These are phyloP conservation scores for Epichloe brachyelytri DNA, from an alignment of 2,329 filamentous ascomycete genomes.

Conservation along the genomic window DNA sequence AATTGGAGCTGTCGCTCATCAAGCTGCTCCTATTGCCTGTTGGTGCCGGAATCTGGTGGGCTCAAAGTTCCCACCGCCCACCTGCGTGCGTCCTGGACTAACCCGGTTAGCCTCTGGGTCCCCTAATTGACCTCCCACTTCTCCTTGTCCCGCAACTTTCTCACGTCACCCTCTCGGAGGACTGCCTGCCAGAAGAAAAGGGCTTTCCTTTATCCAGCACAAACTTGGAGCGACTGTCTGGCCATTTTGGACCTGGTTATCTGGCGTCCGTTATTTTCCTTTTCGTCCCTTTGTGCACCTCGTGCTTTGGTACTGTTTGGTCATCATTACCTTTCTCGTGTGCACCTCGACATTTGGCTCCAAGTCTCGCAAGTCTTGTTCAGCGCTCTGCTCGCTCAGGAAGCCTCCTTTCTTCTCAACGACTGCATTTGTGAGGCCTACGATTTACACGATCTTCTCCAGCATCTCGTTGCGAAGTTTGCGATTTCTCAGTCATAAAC, in stretches of 20 bases:
- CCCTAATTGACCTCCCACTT: conserved; percentile 5
- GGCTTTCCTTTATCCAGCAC: conserved; percentile 4
- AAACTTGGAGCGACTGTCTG: conserved; percentile 4
- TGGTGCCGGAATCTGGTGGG: background rate
- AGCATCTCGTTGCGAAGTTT: background rate
- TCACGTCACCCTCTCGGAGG: conserved; percentile 5
- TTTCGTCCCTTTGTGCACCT: conserved; percentile 2
- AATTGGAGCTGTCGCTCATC: too few species aligned
- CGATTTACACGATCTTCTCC: conserved; percentile 1
- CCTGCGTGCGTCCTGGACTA: conserved; percentile 5
- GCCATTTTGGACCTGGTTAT: conserved; percentile 3
- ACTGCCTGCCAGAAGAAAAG: conserved; percentile 4
- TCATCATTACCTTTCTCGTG: conserved; percentile 1
- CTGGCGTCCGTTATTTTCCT: conserved; percentile 4
- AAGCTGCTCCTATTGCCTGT: too few species aligned
- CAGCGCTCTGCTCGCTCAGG: background rate
- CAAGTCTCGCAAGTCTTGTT: conserved; percentile 1
- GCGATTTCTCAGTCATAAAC: background rate
- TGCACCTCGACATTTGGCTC: conserved; percentile 3
- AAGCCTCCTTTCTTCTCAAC: conserved; percentile 1
- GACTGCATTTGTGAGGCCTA: background rate
- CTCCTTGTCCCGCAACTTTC: conserved; percentile 7
- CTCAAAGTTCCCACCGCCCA: background rate
- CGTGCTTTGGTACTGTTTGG: conserved; percentile 2
- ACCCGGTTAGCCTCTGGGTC: conserved; percentile 5